Base-by-base conservation (phyloP, 2,329 filamentous ascomycete species). In the Raffaelea arxii region DNA sequence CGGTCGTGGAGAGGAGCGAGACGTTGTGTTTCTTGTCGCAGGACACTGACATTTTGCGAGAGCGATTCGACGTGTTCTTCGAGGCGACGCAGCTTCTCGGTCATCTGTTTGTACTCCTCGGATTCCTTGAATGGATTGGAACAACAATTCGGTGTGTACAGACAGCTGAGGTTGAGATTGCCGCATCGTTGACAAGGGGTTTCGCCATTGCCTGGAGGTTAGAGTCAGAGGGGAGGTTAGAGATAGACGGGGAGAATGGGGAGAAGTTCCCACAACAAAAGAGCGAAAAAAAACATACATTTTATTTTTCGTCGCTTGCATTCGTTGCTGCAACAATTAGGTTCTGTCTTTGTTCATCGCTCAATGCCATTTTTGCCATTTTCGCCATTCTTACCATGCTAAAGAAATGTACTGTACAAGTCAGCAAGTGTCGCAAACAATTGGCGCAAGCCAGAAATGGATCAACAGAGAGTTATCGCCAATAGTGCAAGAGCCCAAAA, bases 11-110 rank as follows among this genome's bases (percentile, higher is more conserved):
- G 62, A 3, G 67, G 63, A 6, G 67, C 63, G 16, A 69, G 62
- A 19, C 69, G 72, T 35, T 67, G 53, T 1, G 70, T 65, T 40
- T 77, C 75, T 44, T 69, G 66, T 46, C 83, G 82, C 37, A 94
- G 70, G 41, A 76, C 70, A 58, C 74, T 84, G 58, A 96, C 70
- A 55, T 76, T 85, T 49, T 78, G 77, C 58, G 83, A 86, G 25
- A 97, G 75, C 52, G 75, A 75, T 49, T 86, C 82, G 57, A 96
- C 84, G 65, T 95, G 88, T 46, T 91, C 82, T 62, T 96, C 89
- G 22, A 96, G 74, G 9, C 76, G 74, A 11, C 70, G 68, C 49
- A 96, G 78, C 54, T 92, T 84, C 27, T 75, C 71, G 46, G 80
- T 78, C 80, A 96, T 88, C 32, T 81, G 76, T 58, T 81, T 86